Percentiles rank a stretch among this genome's conserved stretches.
These are phyloP conservation scores for Piedraia hortae DNA, from an alignment of 2,329 filamentous ascomycete genomes.

Conservation along the genomic window DNA sequence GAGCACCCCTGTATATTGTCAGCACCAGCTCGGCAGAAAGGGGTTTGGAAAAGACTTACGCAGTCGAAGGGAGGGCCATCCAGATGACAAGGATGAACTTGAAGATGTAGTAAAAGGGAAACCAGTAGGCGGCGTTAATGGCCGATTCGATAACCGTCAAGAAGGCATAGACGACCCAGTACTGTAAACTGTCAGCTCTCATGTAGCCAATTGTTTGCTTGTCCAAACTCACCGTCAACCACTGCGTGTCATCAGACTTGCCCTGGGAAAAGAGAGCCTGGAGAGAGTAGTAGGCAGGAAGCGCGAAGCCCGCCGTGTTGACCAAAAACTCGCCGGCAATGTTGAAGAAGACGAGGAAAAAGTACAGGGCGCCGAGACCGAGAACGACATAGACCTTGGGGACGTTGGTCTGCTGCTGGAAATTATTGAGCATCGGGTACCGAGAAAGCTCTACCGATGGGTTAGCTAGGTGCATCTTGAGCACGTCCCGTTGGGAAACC, in stretches of 20 bases:
- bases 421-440: constrained; percentile 57
- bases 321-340: constrained; percentile 67
- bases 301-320: constrained; percentile 59
- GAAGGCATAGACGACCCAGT: constrained; percentile 69
- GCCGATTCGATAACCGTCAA: constrained; percentile 63
- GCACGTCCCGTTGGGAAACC: too few species aligned
- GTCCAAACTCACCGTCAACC: constrained; percentile 25
- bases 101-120: constrained; percentile 98
- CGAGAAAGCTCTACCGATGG: constrained; percentile 41
- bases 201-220: not conserved
- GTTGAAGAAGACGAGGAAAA: constrained; percentile 83
- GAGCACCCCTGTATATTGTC: constrained; percentile 41
- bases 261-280: constrained; percentile 42
- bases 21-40: not conserved
- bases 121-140: constrained; percentile 71
- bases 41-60: constrained; percentile 28
- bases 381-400: constrained; percentile 68
- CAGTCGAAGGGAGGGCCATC: constrained; percentile 86
- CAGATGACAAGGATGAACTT: constrained; percentile 95
- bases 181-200: constrained; percentile 18
- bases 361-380: constrained; percentile 51
- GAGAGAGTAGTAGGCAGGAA: constrained; percentile 66
- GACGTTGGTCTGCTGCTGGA: constrained; percentile 58
- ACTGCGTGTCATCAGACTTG: constrained; percentile 63
- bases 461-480: constrained; percentile 4